Conservation (phyloP, 164 flowering plant genomes). For the Litsea cubeba region DNA sequence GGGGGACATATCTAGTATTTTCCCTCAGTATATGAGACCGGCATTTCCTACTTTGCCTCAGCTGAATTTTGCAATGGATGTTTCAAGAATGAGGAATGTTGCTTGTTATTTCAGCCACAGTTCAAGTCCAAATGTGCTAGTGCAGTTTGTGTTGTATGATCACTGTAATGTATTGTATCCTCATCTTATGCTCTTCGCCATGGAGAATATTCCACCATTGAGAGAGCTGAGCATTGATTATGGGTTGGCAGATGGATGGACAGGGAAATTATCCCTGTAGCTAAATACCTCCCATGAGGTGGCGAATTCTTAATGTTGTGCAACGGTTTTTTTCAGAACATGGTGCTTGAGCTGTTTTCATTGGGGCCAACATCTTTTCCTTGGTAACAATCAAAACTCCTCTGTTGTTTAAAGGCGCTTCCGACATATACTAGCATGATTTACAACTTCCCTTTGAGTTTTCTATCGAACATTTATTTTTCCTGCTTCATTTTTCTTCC, state of each 20-base stretch:
- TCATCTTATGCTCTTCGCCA: slow-evolving; percentile 82
- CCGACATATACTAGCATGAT: not conserved
- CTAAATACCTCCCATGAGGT: slow-evolving; percentile 22
- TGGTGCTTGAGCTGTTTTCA: slow-evolving; percentile 14
- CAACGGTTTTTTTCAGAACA: slow-evolving; percentile 11
- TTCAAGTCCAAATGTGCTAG: slow-evolving; percentile 71
- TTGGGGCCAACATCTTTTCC: slow-evolving; percentile 14
- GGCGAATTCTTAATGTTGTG: slow-evolving; percentile 13
- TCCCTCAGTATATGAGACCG: slow-evolving; percentile 42
- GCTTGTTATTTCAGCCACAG: slow-evolving; percentile 92
- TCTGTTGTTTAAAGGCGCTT: not conserved
- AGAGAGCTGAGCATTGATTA: slow-evolving; percentile 88
- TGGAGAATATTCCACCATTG: slow-evolving; percentile 91
- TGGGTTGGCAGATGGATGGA: slow-evolving; percentile 66
- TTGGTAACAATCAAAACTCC: not conserved
- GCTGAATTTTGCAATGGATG: slow-evolving; percentile 85
- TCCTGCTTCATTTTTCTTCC: not conserved
- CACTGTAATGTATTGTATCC: slow-evolving; percentile 67
- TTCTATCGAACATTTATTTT: not conserved
- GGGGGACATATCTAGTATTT: slow-evolving; percentile 79
- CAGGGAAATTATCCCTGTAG: slow-evolving; percentile 58
- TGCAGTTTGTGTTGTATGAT: slow-evolving; percentile 74
- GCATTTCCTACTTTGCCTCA: slow-evolving; percentile 55
- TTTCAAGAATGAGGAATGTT: slow-evolving; percentile 76
- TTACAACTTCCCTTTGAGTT: not conserved